These are phyloP conservation scores for Golubevia pallescens DNA, from an alignment of 1,284 basidiomycete genomes.

Conservation along the genomic window DNA sequence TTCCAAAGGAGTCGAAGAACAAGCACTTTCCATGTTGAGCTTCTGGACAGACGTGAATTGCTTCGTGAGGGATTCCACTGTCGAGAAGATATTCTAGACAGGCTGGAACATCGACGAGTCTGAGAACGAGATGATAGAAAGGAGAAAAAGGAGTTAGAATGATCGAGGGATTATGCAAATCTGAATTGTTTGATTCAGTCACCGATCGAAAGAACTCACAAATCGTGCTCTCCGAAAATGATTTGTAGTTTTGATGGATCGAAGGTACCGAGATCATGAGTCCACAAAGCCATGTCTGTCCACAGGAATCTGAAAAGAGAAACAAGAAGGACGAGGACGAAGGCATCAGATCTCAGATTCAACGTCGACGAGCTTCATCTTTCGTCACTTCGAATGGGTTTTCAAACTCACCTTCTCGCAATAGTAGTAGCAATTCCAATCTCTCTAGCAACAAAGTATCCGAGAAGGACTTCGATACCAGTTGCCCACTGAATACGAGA, in stretches of 20 bases:
- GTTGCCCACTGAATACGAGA: conserved; percentile 18
- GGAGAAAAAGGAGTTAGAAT: no score
- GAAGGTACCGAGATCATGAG: conserved; percentile 13
- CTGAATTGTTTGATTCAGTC: background rate
- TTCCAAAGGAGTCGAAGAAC: background rate
- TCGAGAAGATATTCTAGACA: conserved; percentile 15
- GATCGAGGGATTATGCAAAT: no score
- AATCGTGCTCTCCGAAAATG: conserved; percentile 16
- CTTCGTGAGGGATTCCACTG: conserved; percentile 13
- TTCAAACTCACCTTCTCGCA: conserved; percentile 6
- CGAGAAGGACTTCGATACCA: conserved; percentile 22
- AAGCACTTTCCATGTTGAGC: background rate
- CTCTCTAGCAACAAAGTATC: conserved; percentile 30
- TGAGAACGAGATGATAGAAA: background rate
- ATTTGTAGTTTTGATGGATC: conserved; percentile 11
- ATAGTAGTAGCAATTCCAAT: conserved; percentile 21
- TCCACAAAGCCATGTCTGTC: conserved; percentile 21
- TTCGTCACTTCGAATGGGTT: no score
- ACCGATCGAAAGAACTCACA: conserved; percentile 4
- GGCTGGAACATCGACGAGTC: conserved; percentile 23
- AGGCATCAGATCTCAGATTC: no score
- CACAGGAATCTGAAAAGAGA: conserved; percentile 13
- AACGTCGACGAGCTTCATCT: no score
- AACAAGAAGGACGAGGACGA: no score
- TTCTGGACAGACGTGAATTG: conserved; percentile 5